A percentile compares a stretch with the other conserved stretches of the same genome.
Evolutionary conservation across 441 rosid genomes (phyloP).

Genomic region (Pelargonium myrrhifolium): DNA sequence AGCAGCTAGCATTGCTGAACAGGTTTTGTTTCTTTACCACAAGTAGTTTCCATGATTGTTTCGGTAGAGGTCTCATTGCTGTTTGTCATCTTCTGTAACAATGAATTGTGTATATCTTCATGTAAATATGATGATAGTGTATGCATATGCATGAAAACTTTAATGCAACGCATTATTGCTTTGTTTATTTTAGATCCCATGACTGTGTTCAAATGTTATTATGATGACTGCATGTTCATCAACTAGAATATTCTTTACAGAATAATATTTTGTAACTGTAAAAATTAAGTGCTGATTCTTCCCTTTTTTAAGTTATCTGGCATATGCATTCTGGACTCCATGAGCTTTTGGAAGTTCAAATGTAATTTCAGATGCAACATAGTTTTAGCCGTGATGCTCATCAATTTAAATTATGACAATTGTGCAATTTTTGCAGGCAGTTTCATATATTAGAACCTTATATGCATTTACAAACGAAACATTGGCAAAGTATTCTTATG

Average conservation of each 20-base stretch:
- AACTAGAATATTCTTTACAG: too few species aligned
- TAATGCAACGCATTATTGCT: background rate
- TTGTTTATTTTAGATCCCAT: too few species aligned
- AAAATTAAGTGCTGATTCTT: too few species aligned
- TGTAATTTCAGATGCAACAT: background rate
- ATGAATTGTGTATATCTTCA: background rate
- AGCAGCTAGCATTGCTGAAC: conserved; percentile 97
- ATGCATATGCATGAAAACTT: background rate
- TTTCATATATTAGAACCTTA: conserved; percentile 77
- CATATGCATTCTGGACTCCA: too few species aligned
- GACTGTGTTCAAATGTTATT: too few species aligned
- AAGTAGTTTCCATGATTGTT: background rate
- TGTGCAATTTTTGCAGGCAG: conserved; percentile 55
- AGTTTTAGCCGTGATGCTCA: background rate
- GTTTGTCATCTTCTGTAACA: background rate
- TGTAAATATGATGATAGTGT: background rate
- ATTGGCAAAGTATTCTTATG: conserved; percentile 94
- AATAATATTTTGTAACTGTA: too few species aligned
- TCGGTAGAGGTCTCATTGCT: background rate
- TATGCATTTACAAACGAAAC: conserved; percentile 99
- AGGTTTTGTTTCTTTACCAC: conserved; percentile 36
- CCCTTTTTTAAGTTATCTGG: too few species aligned
- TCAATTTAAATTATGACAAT: background rate
- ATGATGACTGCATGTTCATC: too few species aligned
- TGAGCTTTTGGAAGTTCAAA: too few species aligned